These are phyloP conservation scores for Microsporum audouinii DNA, from an alignment of 2,329 filamentous ascomycete species.

Conservation along the genomic window DNA sequence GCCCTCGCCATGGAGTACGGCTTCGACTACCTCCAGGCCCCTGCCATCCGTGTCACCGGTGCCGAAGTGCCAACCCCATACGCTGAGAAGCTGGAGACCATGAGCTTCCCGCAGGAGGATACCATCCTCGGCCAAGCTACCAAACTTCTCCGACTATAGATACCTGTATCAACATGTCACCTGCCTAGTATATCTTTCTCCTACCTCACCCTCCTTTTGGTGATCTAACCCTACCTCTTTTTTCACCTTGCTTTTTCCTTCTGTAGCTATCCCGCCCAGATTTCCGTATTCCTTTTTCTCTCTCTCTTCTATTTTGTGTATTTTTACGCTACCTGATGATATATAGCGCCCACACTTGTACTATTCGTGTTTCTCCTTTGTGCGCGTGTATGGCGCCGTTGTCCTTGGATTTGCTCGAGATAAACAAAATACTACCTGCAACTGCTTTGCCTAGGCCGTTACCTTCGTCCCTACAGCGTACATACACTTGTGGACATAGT, in stretches of 20 bases:
- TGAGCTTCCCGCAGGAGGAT: constrained; percentile 84
- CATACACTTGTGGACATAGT: neutral
- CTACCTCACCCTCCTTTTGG: neutral
- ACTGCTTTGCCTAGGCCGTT: neutral
- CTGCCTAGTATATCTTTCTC: neutral
- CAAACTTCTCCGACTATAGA: constrained; percentile 73
- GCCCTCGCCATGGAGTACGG: constrained; percentile 94
- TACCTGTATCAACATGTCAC: neutral
- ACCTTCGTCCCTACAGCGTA: neutral
- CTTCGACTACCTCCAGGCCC: constrained; percentile 94
- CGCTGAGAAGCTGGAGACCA: constrained; percentile 80
- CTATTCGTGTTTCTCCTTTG: neutral
- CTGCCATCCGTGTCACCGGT: constrained; percentile 86
- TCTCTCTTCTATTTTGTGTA: constrained; percentile 3
- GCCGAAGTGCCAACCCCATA: constrained; percentile 97
- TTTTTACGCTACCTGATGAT: constrained; percentile 11
- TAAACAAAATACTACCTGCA: constrained; percentile 2
- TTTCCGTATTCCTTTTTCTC: neutral
- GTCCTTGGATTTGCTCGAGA: neutral
- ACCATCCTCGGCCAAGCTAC: constrained; percentile 79
- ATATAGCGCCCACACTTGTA: constrained; percentile 6
- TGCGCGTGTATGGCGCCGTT: neutral
- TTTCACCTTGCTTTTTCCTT: neutral
- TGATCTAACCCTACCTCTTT: neutral
- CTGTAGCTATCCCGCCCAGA: neutral